A percentile compares a stretch with the other conserved stretches of the same genome.
These are phyloP conservation scores for Guillardia theta DNA, from an alignment of 78 protist species.

Conservation along the genomic window DNA sequence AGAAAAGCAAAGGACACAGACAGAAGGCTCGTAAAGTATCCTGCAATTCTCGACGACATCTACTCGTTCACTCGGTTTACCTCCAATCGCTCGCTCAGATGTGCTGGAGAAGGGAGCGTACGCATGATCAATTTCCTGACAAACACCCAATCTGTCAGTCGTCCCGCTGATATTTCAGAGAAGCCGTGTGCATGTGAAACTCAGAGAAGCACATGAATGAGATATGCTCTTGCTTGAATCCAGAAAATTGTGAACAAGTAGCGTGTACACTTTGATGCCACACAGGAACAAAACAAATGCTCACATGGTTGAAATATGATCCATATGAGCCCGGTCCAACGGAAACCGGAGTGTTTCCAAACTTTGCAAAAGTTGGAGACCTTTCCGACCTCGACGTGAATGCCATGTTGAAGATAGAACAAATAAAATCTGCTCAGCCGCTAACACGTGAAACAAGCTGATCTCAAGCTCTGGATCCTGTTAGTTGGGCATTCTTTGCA, in stretches of 20 bases:
- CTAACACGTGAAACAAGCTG: no score
- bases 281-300: not conserved
- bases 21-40: no score
- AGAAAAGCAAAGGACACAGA: no score
- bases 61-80: no score
- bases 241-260: not conserved
- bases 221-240: not conserved
- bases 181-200: not conserved
- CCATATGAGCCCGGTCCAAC: slow-evolving; percentile 25
- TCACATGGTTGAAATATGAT: not conserved
- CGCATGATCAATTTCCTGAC: not conserved
- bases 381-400: not conserved
- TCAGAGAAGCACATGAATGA: not conserved
- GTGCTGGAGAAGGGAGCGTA: slow-evolving; percentile 30
- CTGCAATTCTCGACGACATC: no score
- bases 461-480: no score
- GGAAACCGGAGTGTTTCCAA: not conserved
- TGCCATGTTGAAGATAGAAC: slow-evolving; percentile 19
- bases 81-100: not conserved
- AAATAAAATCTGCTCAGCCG: no score
- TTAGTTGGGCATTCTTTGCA: no score
- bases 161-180: no score
- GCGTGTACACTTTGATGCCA: not conserved
- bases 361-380: not conserved
- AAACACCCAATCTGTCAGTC: no score